Evolutionary conservation across 2,329 filamentous ascomycete species (phyloP).

Genomic region (Cryphonectria naterciae): DNA sequence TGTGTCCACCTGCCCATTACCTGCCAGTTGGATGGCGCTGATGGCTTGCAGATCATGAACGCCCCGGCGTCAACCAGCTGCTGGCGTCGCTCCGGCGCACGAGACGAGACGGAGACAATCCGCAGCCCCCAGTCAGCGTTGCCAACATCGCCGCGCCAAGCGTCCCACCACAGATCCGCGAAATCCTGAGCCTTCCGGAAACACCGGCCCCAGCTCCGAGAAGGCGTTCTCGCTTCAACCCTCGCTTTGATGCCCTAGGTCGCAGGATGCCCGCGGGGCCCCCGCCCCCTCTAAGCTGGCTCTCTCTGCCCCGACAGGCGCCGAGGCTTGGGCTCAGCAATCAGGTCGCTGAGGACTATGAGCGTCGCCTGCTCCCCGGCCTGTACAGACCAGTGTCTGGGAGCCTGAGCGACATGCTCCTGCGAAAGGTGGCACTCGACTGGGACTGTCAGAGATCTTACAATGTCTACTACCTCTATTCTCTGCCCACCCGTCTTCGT

Average conservation of each 20-base stretch:
- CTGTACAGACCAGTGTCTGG: conserved; percentile 47
- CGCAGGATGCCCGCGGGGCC: conserved; percentile 61
- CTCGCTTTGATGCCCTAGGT: conserved; percentile 51
- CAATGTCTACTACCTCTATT: conserved; percentile 60
- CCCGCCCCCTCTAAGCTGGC: conserved; percentile 63
- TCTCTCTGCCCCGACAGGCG: conserved; percentile 40
- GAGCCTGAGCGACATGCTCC: conserved; percentile 56
- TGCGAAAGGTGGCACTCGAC: conserved; percentile 55
- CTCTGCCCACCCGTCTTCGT: conserved; percentile 58
- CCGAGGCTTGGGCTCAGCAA: conserved; percentile 24
- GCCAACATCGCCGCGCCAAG: conserved; percentile 46
- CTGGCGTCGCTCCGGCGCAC: conserved; percentile 60
- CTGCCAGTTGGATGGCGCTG: conserved; percentile 19
- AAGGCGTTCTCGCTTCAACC: conserved; percentile 46
- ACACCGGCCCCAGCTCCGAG: conserved; percentile 56
- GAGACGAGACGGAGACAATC: conserved; percentile 36
- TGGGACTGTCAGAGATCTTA: conserved; percentile 61
- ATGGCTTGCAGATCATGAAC: conserved; percentile 39
- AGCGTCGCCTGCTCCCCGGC: conserved; percentile 45
- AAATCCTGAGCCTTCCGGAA: conserved; percentile 63
- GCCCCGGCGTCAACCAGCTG: conserved; percentile 61
- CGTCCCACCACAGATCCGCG: conserved; percentile 61
- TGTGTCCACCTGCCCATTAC: not conserved
- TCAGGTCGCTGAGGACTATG: conserved; percentile 8
- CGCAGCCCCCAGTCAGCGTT: conserved; percentile 28